Evolutionary conservation across 495 filamentous ascomycete genomes (phyloP).

Genomic region (Cryomyces minteri): DNA sequence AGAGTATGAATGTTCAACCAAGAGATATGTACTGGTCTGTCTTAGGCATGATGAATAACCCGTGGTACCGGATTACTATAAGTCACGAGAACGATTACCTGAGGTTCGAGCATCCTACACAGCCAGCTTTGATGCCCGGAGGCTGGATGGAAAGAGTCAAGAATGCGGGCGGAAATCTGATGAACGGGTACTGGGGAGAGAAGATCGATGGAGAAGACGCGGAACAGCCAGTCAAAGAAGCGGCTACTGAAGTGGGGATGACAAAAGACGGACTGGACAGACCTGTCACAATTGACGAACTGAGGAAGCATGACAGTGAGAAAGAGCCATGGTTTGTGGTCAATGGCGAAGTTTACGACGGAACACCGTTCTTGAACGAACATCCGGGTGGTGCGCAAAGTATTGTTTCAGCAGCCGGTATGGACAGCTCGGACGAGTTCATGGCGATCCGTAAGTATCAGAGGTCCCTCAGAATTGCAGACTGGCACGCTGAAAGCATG

Average conservation of each 20-base stretch:
- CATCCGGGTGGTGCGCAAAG: constrained; percentile 85
- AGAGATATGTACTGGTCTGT: constrained; percentile 96
- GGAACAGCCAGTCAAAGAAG: constrained; percentile 18
- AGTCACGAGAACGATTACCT: constrained; percentile 47
- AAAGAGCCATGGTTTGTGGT: constrained; percentile 79
- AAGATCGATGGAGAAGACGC: constrained; percentile 39
- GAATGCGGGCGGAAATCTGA: constrained; percentile 62
- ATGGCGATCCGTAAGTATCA: constrained; percentile 71
- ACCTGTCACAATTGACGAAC: constrained; percentile 50
- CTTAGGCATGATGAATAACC: constrained; percentile 97
- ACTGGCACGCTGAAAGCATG: constrained; percentile 2
- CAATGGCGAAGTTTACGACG: constrained; percentile 85
- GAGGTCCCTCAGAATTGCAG: neutral
- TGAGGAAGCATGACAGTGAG: constrained; percentile 47
- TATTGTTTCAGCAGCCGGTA: constrained; percentile 66
- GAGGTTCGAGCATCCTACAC: constrained; percentile 80
- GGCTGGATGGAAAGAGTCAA: constrained; percentile 98
- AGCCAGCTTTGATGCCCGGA: constrained; percentile 57
- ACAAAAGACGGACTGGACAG: constrained; percentile 47
- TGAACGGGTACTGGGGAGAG: constrained; percentile 81
- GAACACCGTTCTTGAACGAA: constrained; percentile 60
- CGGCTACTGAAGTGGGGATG: constrained; percentile 60
- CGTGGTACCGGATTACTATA: constrained; percentile 78
- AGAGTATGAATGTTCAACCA: constrained; percentile 72
- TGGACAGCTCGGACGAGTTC: constrained; percentile 86